Evolutionary conservation across 2,329 filamentous ascomycete species (phyloP), one percentile per base, ranked within the genome.

Genomic region (Arthrinium phaeospermum): DNA sequence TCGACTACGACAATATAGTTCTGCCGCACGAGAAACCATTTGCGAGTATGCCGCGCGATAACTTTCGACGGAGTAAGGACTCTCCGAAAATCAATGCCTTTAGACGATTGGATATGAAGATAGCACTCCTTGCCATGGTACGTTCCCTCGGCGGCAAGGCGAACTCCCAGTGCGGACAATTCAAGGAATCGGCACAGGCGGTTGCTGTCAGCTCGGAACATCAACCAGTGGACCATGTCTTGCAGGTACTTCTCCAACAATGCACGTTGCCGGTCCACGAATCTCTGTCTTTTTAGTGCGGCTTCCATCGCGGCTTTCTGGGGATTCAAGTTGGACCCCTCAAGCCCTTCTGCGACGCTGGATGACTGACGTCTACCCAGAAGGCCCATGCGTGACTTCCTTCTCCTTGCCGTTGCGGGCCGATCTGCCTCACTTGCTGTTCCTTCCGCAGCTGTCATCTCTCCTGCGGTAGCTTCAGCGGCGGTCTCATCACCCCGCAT

Each of bases 1-100:
- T 98, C 96, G n/a, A 98, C 95, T 77, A 96, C 98, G 64, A 98
- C 96, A 73, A 99, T 92, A 79, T 99, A 99, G 84, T 95, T 98
- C 82, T 98, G 95, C 70, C 96, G 89, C n/a, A 99, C 95, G 27
- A 98, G 86, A 80, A 99, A 99, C 96, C 96, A 99, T 81, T 98
- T 98, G 24, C 95, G 94, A 73, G 91, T 93, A 82, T 98, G 95
- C 16, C 95, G 90, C 70, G 91, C 91, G 79, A 95, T 93, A 74
- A 98, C 88, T 77, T 95, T 91, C 70, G 90, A 87, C 0, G 94
- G 94, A 2, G 92, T 95, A 79, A 96, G 86, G 46, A 95, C 92
- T 75, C 92, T 92, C 74, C 95, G 90, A 78, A 96, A 95, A 81
- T 97, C 94, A 34, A 97, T 87, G 3, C 95, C 95, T 80, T 97